phyloP scores from a whole-genome alignment of 345 rosid genomes.

The Syzygium oleosum region DNA sequence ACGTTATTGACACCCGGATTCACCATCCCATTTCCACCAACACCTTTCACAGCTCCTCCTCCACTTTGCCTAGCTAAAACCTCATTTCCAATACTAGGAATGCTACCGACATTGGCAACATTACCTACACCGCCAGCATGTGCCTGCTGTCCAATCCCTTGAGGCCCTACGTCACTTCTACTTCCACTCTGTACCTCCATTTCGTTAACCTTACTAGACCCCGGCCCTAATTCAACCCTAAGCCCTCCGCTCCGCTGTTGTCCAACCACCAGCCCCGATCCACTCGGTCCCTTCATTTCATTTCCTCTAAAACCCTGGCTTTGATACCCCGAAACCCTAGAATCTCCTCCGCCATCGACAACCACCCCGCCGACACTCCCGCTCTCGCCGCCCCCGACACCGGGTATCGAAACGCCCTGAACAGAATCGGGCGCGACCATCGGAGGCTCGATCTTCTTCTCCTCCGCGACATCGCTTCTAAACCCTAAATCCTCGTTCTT shows the following conservation, averaged over 20 bases:
- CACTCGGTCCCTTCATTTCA: constrained; percentile 21
- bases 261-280: constrained; percentile 2
- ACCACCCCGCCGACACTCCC: constrained; percentile 11
- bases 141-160: constrained; percentile 10
- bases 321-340: constrained; percentile 17
- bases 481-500: constrained; percentile 41
- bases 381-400: constrained; percentile 22
- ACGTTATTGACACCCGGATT: constrained; percentile 13
- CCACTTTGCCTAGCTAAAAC: constrained; percentile 29
- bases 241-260: constrained; percentile 43
- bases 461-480: constrained; percentile 15
- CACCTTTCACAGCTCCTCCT: constrained; percentile 17
- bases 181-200: constrained; percentile 25
- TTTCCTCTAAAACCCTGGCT: constrained; percentile 27
- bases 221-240: constrained; percentile 51
- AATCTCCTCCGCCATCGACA: constrained; percentile 22
- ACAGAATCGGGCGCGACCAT: neutral
- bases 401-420: constrained; percentile 24
- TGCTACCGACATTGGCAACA: constrained; percentile 7
- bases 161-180: constrained; percentile 6
- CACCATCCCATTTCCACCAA: constrained; percentile 21
- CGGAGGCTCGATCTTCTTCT: constrained; percentile 12
- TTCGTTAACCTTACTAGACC: constrained; percentile 19
- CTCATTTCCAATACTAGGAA: constrained; percentile 17
- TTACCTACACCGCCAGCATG: constrained; percentile 6